phyloP scores from a whole-genome alignment of 192 early-diverging fungal species.

The Umbelopsis ramanniana region DNA sequence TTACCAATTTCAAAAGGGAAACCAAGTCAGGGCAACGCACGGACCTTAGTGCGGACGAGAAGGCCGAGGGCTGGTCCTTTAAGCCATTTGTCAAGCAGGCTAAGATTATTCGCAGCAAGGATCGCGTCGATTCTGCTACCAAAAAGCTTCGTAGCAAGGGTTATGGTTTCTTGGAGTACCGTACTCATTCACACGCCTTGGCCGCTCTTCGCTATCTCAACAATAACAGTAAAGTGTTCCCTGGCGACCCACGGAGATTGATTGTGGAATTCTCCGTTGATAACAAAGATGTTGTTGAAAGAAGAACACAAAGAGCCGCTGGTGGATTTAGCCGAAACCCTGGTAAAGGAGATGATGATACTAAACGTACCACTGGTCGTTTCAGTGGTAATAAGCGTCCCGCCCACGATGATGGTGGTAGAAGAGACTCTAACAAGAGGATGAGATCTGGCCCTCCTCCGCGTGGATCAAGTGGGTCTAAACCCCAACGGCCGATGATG shows the following conservation, averaged over 20 bases:
- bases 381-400: background rate
- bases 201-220: conserved; percentile 92
- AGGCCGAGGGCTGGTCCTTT: conserved; percentile 69
- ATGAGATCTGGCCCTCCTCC: background rate
- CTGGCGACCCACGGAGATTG: conserved; percentile 67
- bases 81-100: conserved; percentile 68
- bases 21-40: conserved; percentile 62
- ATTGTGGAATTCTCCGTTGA: conserved; percentile 95
- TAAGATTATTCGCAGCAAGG: conserved; percentile 80
- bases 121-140: conserved; percentile 76
- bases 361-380: background rate
- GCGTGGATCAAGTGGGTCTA: background rate
- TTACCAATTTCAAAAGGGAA: conserved; percentile 79
- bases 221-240: conserved; percentile 71
- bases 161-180: conserved; percentile 94
- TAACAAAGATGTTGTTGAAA: conserved; percentile 79
- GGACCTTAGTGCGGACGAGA: conserved; percentile 62
- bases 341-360: background rate
- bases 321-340: background rate
- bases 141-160: conserved; percentile 78
- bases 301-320: conserved; percentile 48
- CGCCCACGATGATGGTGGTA: background rate
- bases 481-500: background rate
- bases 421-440: background rate
- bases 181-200: conserved; percentile 85